phyloP scores from a whole-genome alignment of 352 stramenopile species.

The Pythium coloratum region DNA sequence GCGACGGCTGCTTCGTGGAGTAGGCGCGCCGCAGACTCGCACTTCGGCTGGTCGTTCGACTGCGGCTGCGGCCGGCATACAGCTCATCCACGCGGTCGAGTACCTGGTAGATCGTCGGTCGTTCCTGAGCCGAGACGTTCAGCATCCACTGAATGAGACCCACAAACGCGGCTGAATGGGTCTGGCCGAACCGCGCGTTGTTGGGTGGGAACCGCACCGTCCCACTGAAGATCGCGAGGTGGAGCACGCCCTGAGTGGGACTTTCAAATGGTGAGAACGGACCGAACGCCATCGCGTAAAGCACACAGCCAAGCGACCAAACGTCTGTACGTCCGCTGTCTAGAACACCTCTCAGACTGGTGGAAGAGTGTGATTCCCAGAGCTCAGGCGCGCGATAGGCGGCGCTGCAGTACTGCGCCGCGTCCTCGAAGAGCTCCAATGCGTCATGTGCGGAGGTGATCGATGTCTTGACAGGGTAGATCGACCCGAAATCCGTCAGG shows the following conservation, averaged over 20 bases:
- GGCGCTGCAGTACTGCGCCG: slow-evolving; percentile 81
- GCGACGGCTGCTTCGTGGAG: not conserved
- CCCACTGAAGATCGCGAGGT: slow-evolving; percentile 66
- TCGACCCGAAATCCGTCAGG: slow-evolving; percentile 80
- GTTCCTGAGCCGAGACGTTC: slow-evolving; percentile 46
- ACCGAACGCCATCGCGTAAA: slow-evolving; percentile 92
- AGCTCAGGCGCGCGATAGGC: slow-evolving; percentile 92
- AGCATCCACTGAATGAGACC: slow-evolving; percentile 79
- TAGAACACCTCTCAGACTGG: slow-evolving; percentile 28
- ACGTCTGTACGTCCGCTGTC: slow-evolving; percentile 80
- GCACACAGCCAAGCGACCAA: slow-evolving; percentile 88
- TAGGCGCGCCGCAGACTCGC: slow-evolving; percentile 11
- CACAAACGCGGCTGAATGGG: slow-evolving; percentile 60
- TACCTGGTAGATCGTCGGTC: slow-evolving; percentile 62
- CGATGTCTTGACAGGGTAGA: slow-evolving; percentile 36
- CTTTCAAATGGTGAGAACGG: slow-evolving; percentile 90
- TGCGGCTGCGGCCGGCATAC: not conserved
- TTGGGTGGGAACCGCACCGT: slow-evolving; percentile 55
- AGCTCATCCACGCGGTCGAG: slow-evolving; percentile 21
- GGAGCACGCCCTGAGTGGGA: slow-evolving; percentile 44
- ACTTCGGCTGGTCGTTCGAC: slow-evolving; percentile 3
- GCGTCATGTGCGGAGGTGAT: slow-evolving; percentile 43
- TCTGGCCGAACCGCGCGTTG: slow-evolving; percentile 12
- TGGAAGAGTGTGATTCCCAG: slow-evolving; percentile 54
- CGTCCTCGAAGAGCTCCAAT: slow-evolving; percentile 75